A percentile compares a stretch with the other conserved stretches of the same genome.
Evolutionary conservation across 164 flowering plant species (phyloP).

Genomic region (Amborella trichopoda): DNA sequence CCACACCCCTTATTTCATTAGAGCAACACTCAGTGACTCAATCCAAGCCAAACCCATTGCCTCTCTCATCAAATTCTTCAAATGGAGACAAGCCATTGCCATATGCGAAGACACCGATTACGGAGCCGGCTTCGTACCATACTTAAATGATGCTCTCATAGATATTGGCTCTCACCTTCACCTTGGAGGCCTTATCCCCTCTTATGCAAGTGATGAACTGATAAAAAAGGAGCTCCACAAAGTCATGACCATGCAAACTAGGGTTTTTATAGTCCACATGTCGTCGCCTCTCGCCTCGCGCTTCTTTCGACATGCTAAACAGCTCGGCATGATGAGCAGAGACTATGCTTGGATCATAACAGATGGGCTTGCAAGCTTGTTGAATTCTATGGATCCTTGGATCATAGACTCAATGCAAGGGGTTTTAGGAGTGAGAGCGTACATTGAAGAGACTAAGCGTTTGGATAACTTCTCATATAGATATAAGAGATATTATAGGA

Average conservation of each 20-base stretch:
- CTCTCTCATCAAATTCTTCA: conserved; percentile 6
- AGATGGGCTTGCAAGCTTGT: conserved; percentile 5
- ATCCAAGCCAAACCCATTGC: conserved; percentile 16
- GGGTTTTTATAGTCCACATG: conserved; percentile 12
- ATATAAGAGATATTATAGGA: conserved; percentile 3
- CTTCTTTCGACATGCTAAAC: background rate
- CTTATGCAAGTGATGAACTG: background rate
- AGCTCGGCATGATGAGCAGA: conserved; percentile 8
- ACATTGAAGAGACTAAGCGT: conserved; percentile 5
- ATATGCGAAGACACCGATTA: conserved; percentile 13
- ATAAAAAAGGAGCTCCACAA: conserved; percentile 1
- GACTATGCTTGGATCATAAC: conserved; percentile 12
- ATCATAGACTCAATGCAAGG: conserved; percentile 15
- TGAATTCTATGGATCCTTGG: conserved; percentile 8
- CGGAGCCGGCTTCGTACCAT: conserved; percentile 13
- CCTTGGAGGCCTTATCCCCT: conserved; percentile 1
- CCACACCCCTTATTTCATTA: conserved; percentile 12
- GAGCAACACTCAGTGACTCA: conserved; percentile 9
- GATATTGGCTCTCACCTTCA: background rate
- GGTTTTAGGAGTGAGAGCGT: conserved; percentile 8
- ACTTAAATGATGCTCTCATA: conserved; percentile 6
- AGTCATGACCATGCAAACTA: conserved; percentile 5
- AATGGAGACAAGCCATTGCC: conserved; percentile 12
- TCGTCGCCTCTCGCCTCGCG: conserved; percentile 1
- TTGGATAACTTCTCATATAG: conserved; percentile 3